These are phyloP conservation scores for Marasmius sp. DNA, from an alignment of 1,284 basidiomycete genomes.

Conservation along the genomic window DNA sequence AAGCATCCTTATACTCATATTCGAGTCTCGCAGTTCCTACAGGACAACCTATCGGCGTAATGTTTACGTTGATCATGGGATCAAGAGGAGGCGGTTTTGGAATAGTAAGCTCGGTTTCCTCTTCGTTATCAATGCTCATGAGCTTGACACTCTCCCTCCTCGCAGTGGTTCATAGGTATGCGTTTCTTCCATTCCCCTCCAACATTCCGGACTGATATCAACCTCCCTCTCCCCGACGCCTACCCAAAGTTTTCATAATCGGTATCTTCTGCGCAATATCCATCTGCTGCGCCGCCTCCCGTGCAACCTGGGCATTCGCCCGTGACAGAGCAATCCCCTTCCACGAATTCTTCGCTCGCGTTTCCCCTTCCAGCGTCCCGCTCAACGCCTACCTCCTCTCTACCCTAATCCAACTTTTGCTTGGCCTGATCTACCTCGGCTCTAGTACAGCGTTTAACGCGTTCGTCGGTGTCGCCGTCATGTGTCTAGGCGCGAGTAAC, in stretches of 20 bases:
- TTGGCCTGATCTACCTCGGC: constrained; percentile 54
- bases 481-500: constrained; percentile 54
- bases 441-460: constrained; percentile 58
- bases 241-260: constrained; percentile 45
- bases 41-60: constrained; percentile 64
- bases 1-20: not conserved
- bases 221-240: not conserved
- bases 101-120: constrained; percentile 36
- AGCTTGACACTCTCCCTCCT: not conserved
- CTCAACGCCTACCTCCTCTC: constrained; percentile 60
- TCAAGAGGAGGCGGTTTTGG: constrained; percentile 65
- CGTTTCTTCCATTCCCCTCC: not conserved
- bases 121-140: not conserved
- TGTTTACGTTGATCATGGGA: constrained; percentile 66
- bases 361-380: constrained; percentile 48
- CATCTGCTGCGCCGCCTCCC: constrained; percentile 63
- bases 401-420: constrained; percentile 52
- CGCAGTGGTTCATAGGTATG: not conserved
- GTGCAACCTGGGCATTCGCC: constrained; percentile 72
- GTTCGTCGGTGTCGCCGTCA: constrained; percentile 54
- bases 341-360: constrained; percentile 45
- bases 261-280: constrained; percentile 59
- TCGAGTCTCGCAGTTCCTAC: constrained; percentile 39
- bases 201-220: not conserved
- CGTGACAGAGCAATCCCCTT: constrained; percentile 69